These are phyloP conservation scores for Pythium sp. DNA, from an alignment of 352 stramenopile species.

Conservation along the genomic window DNA sequence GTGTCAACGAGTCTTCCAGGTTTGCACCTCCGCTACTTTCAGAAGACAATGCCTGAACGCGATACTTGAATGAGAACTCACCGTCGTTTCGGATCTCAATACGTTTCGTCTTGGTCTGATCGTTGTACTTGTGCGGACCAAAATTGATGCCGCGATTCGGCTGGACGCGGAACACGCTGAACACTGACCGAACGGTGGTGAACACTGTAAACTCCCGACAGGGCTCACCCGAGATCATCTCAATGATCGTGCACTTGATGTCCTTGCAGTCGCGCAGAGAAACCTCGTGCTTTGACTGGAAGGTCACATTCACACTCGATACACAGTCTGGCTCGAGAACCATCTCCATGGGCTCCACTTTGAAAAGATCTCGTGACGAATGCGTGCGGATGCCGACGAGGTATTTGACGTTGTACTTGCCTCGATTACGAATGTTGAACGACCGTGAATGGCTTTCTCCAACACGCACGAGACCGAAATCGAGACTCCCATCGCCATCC, in stretches of 20 bases:
- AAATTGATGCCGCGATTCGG: conserved; percentile 92
- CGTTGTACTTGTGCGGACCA: conserved; percentile 89
- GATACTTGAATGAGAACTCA: conserved; percentile 91
- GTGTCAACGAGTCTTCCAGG: conserved; percentile 21
- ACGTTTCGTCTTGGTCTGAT: conserved; percentile 61
- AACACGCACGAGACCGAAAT: conserved; percentile 93
- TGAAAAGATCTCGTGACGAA: conserved; percentile 67
- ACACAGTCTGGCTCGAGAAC: conserved; percentile 70
- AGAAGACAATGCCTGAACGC: conserved; percentile 28
- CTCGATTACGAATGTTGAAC: conserved; percentile 89
- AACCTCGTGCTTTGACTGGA: conserved; percentile 79
- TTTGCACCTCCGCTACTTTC: neutral
- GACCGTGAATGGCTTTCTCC: conserved; percentile 75
- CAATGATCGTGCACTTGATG: conserved; percentile 90
- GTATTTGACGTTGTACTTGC: conserved; percentile 94
- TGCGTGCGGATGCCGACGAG: conserved; percentile 56
- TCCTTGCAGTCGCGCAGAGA: conserved; percentile 89
- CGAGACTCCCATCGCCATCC: conserved; percentile 63
- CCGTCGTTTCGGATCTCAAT: conserved; percentile 94
- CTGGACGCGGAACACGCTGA: conserved; percentile 85
- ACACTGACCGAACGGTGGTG: conserved; percentile 74
- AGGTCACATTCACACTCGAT: conserved; percentile 72
- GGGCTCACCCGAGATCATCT: conserved; percentile 89
- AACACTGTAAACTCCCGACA: conserved; percentile 88
- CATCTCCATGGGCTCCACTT: conserved; percentile 75